phyloP scores from a whole-genome alignment of 345 rosid species.

The Erucastrum elatum region DNA sequence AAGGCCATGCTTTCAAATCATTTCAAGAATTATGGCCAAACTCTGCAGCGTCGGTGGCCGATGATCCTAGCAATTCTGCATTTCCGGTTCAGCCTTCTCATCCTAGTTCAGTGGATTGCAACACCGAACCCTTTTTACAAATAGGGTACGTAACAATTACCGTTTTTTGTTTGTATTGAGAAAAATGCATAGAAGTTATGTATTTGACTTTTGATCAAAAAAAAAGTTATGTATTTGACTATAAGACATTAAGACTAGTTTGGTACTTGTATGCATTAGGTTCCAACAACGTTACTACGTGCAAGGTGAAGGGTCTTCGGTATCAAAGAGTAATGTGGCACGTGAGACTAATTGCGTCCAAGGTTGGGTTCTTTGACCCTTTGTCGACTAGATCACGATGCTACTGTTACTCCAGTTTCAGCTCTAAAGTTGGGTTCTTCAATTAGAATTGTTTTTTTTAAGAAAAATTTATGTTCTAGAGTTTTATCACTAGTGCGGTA shows the following conservation, averaged over 20 bases:
- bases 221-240: not conserved
- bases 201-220: too few relatives aligned
- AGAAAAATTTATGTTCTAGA: not conserved
- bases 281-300: conserved; percentile 65
- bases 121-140: conserved; percentile 64
- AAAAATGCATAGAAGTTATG: not conserved
- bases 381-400: conserved; percentile 25
- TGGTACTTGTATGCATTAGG: conserved; percentile 17
- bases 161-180: not conserved
- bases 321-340: conserved; percentile 46
- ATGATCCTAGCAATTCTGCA: conserved; percentile 37
- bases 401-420: conserved; percentile 7
- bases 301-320: conserved; percentile 67
- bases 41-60: conserved; percentile 36
- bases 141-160: conserved; percentile 54
- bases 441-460: not conserved
- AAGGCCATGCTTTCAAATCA: conserved; percentile 55
- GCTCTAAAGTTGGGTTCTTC: not conserved
- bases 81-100: conserved; percentile 56
- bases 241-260: not conserved
- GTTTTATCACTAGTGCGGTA: not conserved
- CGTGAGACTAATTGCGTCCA: conserved; percentile 75
- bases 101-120: conserved; percentile 50
- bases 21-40: conserved; percentile 63
- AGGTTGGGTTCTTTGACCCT: conserved; percentile 70